These are phyloP conservation scores for Nelumbo lutea DNA, from an alignment of 164 flowering plant species.

Conservation along the genomic window DNA sequence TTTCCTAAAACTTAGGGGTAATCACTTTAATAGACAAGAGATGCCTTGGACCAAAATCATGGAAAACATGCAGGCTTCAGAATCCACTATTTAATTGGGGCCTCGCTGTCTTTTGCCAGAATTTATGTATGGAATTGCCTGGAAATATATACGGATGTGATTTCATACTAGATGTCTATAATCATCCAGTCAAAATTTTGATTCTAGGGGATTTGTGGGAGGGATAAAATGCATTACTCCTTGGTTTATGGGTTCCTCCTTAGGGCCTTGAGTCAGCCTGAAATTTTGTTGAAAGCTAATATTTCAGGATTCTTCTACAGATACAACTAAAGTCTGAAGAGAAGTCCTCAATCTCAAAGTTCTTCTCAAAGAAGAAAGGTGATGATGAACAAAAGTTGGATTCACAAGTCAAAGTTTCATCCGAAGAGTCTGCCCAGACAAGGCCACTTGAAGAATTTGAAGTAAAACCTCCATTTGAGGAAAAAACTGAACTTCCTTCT, in stretches of 20 bases:
- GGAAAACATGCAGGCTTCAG: neutral
- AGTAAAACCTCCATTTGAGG: constrained; percentile 27
- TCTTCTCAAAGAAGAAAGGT: constrained; percentile 42
- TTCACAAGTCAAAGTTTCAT: constrained; percentile 13
- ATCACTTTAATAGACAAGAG: too few species aligned
- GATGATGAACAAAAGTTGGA: constrained; percentile 19
- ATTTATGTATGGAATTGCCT: neutral
- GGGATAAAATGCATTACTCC: too few species aligned
- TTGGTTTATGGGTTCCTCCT: neutral
- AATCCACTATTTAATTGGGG: too few species aligned
- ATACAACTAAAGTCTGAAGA: constrained; percentile 46
- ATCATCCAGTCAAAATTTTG: neutral
- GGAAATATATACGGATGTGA: neutral
- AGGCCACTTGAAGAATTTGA: constrained; percentile 16
- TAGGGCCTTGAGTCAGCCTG: neutral
- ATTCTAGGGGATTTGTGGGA: neutral
- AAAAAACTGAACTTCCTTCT: constrained; percentile 3
- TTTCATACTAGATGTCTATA: neutral
- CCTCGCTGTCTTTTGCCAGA: too few species aligned
- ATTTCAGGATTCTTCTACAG: constrained; percentile 23
- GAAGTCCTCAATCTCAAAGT: constrained; percentile 51
- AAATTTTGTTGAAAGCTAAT: neutral
- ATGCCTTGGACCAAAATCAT: neutral
- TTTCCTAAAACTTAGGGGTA: too few species aligned
- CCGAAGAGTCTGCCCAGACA: constrained; percentile 12